Evolutionary conservation across 2,329 filamentous ascomycete species (phyloP).

Genomic region (Xylaria sp.): DNA sequence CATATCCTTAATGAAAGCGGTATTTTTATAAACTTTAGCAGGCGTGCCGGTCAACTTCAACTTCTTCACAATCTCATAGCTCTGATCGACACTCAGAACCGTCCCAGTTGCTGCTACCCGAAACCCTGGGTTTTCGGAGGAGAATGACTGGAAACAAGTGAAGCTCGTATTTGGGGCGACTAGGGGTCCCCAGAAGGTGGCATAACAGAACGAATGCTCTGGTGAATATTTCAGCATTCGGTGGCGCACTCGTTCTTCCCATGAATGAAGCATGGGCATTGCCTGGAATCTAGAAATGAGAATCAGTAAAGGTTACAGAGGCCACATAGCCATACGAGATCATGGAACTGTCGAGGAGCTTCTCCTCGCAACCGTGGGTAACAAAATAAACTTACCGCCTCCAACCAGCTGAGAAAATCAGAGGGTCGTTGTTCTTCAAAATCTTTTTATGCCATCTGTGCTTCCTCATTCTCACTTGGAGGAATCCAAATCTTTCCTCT

Average conservation of each 20-base stretch:
- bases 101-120: conserved; percentile 94
- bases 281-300: conserved; percentile 37
- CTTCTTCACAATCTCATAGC: conserved; percentile 98
- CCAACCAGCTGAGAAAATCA: conserved; percentile 98
- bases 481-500: conserved; percentile 94
- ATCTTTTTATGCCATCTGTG: conserved; percentile 99
- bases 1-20: conserved; percentile 97
- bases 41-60: conserved; percentile 93
- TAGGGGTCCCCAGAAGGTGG: conserved; percentile 92
- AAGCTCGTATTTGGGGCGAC: conserved; percentile 97
- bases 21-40: conserved; percentile 81
- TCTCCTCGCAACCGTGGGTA: background rate
- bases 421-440: conserved; percentile 95
- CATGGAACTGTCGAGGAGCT: background rate
- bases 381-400: conserved; percentile 71
- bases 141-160: conserved; percentile 90
- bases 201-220: conserved; percentile 99
- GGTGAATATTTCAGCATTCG: conserved; percentile 99
- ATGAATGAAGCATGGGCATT: conserved; percentile 40
- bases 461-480: conserved; percentile 95
- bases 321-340: conserved; percentile 56
- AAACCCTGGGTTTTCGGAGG: conserved; percentile 86
- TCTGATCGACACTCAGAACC: conserved; percentile 93
- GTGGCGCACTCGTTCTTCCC: conserved; percentile 76
- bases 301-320: conserved; percentile 15